phyloP scores from a whole-genome alignment of 805 yeast species.

The Nakazawaea populi region DNA sequence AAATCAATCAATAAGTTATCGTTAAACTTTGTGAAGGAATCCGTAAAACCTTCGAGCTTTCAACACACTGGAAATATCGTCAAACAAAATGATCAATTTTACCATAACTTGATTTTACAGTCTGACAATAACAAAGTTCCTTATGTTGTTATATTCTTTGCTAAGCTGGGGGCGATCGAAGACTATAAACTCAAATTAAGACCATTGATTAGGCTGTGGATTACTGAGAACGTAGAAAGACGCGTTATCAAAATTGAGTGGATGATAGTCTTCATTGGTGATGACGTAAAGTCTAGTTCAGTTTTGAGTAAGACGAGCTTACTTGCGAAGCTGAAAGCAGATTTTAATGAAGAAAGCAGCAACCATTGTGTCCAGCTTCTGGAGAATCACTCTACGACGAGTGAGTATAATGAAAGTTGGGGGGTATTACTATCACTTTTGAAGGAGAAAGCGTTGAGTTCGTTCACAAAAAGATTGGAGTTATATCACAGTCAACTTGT shows the following conservation, averaged over 20 bases:
- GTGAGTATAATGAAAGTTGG: background rate
- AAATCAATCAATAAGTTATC: conserved; percentile 59
- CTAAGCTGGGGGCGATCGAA: conserved; percentile 62
- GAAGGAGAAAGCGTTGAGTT: conserved; percentile 37
- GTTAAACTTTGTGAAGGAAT: conserved; percentile 51
- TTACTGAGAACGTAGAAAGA: conserved; percentile 34
- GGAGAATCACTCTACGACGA: background rate
- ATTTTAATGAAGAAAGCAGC: conserved; percentile 15
- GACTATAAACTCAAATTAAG: conserved; percentile 74
- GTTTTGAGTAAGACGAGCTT: conserved; percentile 21
- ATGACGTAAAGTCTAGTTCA: conserved; percentile 17
- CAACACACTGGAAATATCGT: conserved; percentile 6
- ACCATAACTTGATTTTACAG: conserved; percentile 6
- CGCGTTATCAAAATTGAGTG: conserved; percentile 48
- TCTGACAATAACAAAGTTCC: conserved; percentile 27
- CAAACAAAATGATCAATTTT: conserved; percentile 12
- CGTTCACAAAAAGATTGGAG: conserved; percentile 45
- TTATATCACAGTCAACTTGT: conserved; percentile 25
- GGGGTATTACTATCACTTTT: background rate
- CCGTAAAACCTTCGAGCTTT: conserved; percentile 28
- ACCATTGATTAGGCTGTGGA: conserved; percentile 81
- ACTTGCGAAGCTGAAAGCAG: conserved; percentile 23
- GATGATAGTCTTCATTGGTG: conserved; percentile 49
- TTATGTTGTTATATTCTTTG: conserved; percentile 62
- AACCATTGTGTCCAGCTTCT: background rate